Evolutionary conservation across 2,329 filamentous ascomycete genomes (phyloP).

Genomic region (Cytospora piceae): DNA sequence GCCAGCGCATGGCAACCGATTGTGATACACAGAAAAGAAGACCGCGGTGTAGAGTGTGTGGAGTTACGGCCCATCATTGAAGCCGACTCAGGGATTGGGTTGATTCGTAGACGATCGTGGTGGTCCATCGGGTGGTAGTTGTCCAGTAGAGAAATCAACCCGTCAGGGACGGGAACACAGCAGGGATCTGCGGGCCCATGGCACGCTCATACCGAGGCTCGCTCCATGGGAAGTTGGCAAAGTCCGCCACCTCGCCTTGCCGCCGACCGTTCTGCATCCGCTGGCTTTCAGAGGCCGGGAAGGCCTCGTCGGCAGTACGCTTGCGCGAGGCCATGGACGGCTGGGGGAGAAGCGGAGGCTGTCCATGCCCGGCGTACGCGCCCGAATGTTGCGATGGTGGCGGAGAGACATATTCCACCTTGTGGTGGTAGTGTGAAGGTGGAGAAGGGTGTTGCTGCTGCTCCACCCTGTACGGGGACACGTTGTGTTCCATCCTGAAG

Average conservation of each 20-base stretch:
- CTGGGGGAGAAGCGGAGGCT: not conserved
- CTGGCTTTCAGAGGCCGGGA: constrained; percentile 20
- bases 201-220: constrained; percentile 20
- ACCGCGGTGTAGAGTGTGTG: not conserved
- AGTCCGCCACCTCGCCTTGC: constrained; percentile 15
- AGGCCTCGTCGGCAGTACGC: constrained; percentile 26
- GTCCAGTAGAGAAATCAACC: not conserved
- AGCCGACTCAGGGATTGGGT: not conserved
- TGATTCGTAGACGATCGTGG: not conserved
- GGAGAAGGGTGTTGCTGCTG: constrained; percentile 2
- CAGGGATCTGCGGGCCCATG: constrained; percentile 4
- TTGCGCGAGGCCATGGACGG: constrained; percentile 18
- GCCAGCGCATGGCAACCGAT: constrained; percentile 1
- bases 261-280: constrained; percentile 26
- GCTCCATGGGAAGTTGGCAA: constrained; percentile 18
- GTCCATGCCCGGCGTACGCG: constrained; percentile 9
- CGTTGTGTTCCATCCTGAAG: constrained; percentile 13
- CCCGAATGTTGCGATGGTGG: constrained; percentile 8
- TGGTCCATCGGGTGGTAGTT: no score
- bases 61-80: not conserved
- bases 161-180: constrained; percentile 13
- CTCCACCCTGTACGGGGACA: constrained; percentile 18
- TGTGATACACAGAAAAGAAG: not conserved
- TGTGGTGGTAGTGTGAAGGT: constrained; percentile 12
- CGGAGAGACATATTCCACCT: constrained; percentile 6